Evolutionary conservation across 2,329 filamentous ascomycete genomes (phyloP).

Genomic region (Knufia fluminis): DNA sequence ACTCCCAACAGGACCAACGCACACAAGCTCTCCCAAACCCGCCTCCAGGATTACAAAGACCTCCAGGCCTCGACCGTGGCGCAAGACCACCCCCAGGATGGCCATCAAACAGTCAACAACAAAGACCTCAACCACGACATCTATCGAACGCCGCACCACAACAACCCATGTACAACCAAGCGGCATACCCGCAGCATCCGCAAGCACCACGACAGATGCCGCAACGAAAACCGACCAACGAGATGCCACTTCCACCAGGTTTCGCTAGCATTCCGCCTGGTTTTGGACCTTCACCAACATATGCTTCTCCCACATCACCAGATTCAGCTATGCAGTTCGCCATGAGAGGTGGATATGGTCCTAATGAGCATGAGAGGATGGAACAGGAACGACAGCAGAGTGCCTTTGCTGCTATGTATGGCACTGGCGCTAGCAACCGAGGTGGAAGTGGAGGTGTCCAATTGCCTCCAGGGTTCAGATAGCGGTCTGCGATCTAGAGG

Average conservation of each 20-base stretch:
- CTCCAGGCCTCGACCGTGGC: conserved; percentile 37
- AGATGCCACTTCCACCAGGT: not conserved
- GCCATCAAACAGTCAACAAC: conserved; percentile 25
- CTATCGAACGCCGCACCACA: conserved; percentile 24
- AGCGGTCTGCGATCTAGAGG: not conserved
- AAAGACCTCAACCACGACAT: conserved; percentile 27
- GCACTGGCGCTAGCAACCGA: not conserved
- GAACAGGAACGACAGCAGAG: not conserved
- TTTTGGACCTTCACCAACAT: conserved; percentile 5
- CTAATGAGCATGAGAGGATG: not conserved
- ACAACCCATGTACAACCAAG: conserved; percentile 1
- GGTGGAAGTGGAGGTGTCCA: not conserved
- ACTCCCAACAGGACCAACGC: conserved; percentile 29
- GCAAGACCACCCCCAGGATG: conserved; percentile 30
- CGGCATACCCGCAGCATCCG: not conserved
- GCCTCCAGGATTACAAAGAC: conserved; percentile 31
- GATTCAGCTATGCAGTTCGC: not conserved
- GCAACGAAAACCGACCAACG: conserved; percentile 7
- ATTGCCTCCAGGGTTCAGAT: conserved; percentile 1
- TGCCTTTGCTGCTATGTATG: not conserved
- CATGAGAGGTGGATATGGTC: not conserved
- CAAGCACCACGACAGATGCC: conserved; percentile 7
- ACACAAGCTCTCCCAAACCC: conserved; percentile 26
- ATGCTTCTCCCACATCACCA: conserved; percentile 5
- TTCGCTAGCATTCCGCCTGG: conserved; percentile 4